Percentiles rank a stretch among this genome's conserved stretches.
Evolutionary conservation across 2,329 filamentous ascomycete species (phyloP).

Genomic region (Cladosporium velox): DNA sequence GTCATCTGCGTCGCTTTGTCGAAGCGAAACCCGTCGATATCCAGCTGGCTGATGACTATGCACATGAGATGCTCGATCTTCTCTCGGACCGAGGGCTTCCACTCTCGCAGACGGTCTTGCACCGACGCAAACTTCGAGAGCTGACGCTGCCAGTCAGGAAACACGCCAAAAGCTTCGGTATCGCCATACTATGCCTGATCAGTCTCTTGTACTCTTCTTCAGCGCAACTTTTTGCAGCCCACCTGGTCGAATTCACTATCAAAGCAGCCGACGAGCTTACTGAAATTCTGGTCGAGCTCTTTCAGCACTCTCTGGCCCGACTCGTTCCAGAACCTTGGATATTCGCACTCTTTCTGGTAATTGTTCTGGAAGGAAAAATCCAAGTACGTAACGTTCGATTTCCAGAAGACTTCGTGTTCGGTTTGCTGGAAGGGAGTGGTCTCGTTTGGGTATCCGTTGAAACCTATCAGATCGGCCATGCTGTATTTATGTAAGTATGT

Average conservation of each 20-base stretch:
- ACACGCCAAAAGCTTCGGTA: constrained; percentile 63
- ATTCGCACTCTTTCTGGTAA: constrained; percentile 53
- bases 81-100: constrained; percentile 59
- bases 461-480: constrained; percentile 64
- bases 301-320: constrained; percentile 48
- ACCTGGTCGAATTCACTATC: constrained; percentile 61
- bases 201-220: background rate
- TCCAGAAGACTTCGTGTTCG: constrained; percentile 63
- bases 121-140: constrained; percentile 67
- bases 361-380: constrained; percentile 60
- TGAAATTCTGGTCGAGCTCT: constrained; percentile 50
- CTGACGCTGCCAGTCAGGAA: constrained; percentile 64
- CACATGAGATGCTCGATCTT: constrained; percentile 64
- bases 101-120: constrained; percentile 67
- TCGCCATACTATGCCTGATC: constrained; percentile 58
- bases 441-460: constrained; percentile 60
- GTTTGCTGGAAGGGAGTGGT: constrained; percentile 58
- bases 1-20: constrained; percentile 68
- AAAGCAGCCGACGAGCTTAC: constrained; percentile 57
- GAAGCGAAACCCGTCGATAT: constrained; percentile 67
- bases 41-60: constrained; percentile 62
- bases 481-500: constrained; percentile 52
- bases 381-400: constrained; percentile 55
- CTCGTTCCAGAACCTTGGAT: constrained; percentile 64
- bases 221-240: background rate